A percentile compares a stretch with the other conserved stretches of the same genome.
Evolutionary conservation across 1,284 basidiomycete species (phyloP).

Genomic region (Ganoderma lingzhi): DNA sequence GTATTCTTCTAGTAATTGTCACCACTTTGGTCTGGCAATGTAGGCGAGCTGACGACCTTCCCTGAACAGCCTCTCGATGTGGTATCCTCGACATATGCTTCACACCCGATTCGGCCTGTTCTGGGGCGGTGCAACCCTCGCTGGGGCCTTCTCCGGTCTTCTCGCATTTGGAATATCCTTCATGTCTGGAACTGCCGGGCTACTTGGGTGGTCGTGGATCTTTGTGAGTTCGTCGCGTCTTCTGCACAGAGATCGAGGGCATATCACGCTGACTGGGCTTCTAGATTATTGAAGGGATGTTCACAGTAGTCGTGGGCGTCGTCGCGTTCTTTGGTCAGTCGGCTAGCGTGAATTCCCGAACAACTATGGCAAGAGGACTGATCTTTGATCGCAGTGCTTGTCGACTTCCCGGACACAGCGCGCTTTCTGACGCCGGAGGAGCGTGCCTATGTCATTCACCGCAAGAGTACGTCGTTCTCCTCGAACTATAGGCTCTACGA

Average conservation of each 20-base stretch:
- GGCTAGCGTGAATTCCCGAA: too few relatives aligned
- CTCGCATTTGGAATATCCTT: conserved; percentile 50
- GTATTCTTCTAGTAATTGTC: conserved; percentile 62
- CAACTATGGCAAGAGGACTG: background rate
- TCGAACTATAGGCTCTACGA: background rate
- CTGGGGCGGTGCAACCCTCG: conserved; percentile 43
- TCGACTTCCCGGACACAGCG: conserved; percentile 65
- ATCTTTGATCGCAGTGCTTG: conserved; percentile 48
- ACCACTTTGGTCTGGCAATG: conserved; percentile 40
- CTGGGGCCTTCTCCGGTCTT: conserved; percentile 45
- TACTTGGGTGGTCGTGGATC: conserved; percentile 53
- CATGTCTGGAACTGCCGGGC: conserved; percentile 48
- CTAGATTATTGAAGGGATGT: conserved; percentile 64
- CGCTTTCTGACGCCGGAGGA: conserved; percentile 67
- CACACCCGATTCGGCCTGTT: conserved; percentile 43
- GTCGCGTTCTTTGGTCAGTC: conserved; percentile 54
- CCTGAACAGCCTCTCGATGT: conserved; percentile 36
- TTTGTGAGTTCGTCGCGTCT: conserved; percentile 44
- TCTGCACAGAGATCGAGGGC: background rate
- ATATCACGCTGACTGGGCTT: background rate
- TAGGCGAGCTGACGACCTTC: conserved; percentile 16
- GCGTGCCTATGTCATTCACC: conserved; percentile 61
- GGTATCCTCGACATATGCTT: conserved; percentile 43
- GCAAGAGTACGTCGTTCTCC: conserved; percentile 54
- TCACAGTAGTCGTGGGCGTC: conserved; percentile 59